Evolutionary conservation across 1,284 basidiomycete species (phyloP).

Genomic region (Nidula niveotomentosa): DNA sequence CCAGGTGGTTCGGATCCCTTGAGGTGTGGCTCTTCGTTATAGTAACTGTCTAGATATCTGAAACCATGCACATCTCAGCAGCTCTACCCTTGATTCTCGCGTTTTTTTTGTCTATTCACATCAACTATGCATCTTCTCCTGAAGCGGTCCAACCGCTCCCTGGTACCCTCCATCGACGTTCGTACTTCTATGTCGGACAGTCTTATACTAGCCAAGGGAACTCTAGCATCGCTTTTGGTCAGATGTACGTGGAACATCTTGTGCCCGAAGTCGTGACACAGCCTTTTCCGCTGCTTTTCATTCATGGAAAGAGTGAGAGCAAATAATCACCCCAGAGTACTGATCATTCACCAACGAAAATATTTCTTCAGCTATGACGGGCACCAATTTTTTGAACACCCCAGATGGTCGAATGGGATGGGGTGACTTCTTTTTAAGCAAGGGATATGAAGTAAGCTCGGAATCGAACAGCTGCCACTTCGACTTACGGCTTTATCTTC

Average conservation of each 20-base stretch:
- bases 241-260: constrained; percentile 50
- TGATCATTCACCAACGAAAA: neutral
- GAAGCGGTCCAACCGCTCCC: neutral
- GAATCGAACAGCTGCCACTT: neutral
- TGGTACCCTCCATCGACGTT: constrained; percentile 35
- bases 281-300: constrained; percentile 39
- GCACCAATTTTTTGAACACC: constrained; percentile 46
- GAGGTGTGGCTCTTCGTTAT: too few relatives aligned
- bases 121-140: neutral
- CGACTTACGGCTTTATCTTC: neutral
- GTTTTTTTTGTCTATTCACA: too few relatives aligned
- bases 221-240: constrained; percentile 33
- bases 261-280: constrained; percentile 34
- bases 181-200: constrained; percentile 46
- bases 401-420: constrained; percentile 49
- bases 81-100: too few relatives aligned
- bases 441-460: constrained; percentile 40
- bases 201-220: constrained; percentile 28
- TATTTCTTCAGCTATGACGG: constrained; percentile 39
- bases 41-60: too few relatives aligned
- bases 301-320: constrained; percentile 33
- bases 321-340: neutral
- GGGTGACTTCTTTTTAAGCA: constrained; percentile 46
- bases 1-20: too few relatives aligned
- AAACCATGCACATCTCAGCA: too few relatives aligned